phyloP scores from a whole-genome alignment of 805 yeast genomes.

The Ogataea pilisensis region DNA sequence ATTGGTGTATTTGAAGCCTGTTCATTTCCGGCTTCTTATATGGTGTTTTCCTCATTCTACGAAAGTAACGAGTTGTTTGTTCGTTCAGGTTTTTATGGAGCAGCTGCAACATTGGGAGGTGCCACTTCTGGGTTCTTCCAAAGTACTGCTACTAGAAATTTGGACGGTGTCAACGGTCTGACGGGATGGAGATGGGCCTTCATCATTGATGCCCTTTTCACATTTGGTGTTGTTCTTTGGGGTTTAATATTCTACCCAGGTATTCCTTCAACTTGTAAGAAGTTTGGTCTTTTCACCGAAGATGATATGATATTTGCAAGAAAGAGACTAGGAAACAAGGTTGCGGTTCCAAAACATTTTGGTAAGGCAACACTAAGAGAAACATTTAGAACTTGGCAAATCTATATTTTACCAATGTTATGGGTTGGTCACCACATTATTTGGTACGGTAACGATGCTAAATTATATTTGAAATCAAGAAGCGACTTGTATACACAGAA shows the following conservation, averaged over 20 bases:
- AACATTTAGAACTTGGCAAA: constrained; percentile 41
- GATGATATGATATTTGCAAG: constrained; percentile 42
- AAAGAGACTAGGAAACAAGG: constrained; percentile 37
- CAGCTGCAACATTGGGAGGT: constrained; percentile 38
- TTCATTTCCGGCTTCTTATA: constrained; percentile 58
- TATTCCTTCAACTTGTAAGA: constrained; percentile 40
- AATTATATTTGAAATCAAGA: constrained; percentile 23
- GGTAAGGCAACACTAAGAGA: constrained; percentile 39
- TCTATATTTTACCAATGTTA: constrained; percentile 18
- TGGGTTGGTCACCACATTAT: constrained; percentile 33
- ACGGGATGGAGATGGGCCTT: constrained; percentile 54
- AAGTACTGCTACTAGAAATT: constrained; percentile 29
- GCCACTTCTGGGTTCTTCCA: constrained; percentile 54
- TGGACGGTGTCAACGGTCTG: constrained; percentile 16
- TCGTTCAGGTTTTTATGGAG: constrained; percentile 19
- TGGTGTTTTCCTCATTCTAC: constrained; percentile 27
- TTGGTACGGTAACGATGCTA: constrained; percentile 25
- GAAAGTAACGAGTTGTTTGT: constrained; percentile 14
- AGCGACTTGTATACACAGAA: constrained; percentile 9
- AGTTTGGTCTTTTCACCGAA: constrained; percentile 36
- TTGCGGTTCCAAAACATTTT: constrained; percentile 37
- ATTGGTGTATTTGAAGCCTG: constrained; percentile 59
- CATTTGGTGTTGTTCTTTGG: constrained; percentile 35
- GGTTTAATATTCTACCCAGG: constrained; percentile 42
- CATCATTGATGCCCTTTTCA: constrained; percentile 43